These are phyloP conservation scores for Coemansia sp. DNA, from an alignment of 371 early-diverging fungal species.

Conservation along the genomic window DNA sequence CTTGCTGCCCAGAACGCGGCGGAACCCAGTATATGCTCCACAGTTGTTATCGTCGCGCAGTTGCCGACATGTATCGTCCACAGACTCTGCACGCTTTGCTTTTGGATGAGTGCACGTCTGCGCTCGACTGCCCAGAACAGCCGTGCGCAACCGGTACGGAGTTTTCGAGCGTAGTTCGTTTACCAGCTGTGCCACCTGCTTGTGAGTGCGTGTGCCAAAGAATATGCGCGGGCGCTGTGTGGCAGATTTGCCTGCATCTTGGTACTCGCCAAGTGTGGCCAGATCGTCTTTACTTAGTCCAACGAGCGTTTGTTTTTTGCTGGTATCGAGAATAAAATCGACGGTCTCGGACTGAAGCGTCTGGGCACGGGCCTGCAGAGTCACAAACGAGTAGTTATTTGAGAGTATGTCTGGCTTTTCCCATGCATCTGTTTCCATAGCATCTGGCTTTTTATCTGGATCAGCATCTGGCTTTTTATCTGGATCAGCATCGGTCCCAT, in stretches of 20 bases:
- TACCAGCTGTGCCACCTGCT: constrained; percentile 66
- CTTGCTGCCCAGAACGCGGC: constrained; percentile 33
- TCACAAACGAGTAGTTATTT: background rate
- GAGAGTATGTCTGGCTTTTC: too few species aligned
- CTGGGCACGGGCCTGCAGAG: background rate
- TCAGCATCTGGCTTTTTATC: background rate
- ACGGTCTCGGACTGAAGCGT: constrained; percentile 4
- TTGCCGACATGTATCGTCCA: constrained; percentile 33
- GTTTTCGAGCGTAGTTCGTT: constrained; percentile 57
- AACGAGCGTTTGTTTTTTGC: constrained; percentile 5
- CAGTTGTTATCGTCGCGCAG: constrained; percentile 19
- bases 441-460: background rate
- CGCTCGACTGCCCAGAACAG: constrained; percentile 38
- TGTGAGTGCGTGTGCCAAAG: constrained; percentile 66
- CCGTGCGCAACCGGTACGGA: constrained; percentile 32
- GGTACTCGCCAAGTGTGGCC: constrained; percentile 8
- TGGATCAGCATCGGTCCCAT: background rate
- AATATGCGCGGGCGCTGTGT: constrained; percentile 49
- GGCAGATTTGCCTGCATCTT: background rate
- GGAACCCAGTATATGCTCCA: constrained; percentile 5
- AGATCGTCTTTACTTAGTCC: constrained; percentile 28
- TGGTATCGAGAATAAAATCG: constrained; percentile 12
- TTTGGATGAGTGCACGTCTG: constrained; percentile 31
- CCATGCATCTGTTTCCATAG: background rate
- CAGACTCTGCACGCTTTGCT: constrained; percentile 2